Conservation (phyloP, 352 stramenopile species). For the Phytopythium boreale region DNA sequence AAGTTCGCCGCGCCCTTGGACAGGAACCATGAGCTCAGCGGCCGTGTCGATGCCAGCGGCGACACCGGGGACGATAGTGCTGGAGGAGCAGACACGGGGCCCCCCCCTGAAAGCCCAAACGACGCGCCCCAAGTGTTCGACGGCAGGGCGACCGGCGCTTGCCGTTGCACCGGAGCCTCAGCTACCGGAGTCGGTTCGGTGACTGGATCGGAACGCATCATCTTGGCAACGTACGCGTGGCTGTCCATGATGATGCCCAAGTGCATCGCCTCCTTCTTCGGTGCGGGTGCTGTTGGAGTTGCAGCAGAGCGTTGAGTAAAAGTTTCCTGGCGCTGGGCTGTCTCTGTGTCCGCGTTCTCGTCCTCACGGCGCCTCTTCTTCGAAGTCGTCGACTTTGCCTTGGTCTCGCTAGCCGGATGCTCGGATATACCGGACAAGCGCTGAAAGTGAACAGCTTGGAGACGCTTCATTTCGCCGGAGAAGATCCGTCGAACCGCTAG, state of each 20-base stretch:
- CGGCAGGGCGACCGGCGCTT: constrained; percentile 6
- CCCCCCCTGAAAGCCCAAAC: constrained; percentile 29
- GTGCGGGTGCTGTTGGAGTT: neutral
- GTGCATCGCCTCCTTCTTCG: neutral
- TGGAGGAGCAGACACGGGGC: neutral
- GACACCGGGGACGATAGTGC: constrained; percentile 2
- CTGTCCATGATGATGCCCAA: constrained; percentile 28
- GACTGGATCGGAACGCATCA: constrained; percentile 16
- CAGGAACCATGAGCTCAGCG: constrained; percentile 66
- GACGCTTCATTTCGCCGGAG: constrained; percentile 3
- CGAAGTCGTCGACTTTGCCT: neutral
- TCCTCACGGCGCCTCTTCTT: constrained; percentile 11
- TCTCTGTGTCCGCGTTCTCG: neutral
- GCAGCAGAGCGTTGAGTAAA: neutral
- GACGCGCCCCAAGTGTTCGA: constrained; percentile 44
- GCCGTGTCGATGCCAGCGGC: constrained; percentile 22
- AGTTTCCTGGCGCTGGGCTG: constrained; percentile 3
- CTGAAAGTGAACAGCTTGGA: neutral
- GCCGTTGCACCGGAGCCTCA: neutral
- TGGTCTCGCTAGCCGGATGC: neutral
- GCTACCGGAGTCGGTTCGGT: neutral
- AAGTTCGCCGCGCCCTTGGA: constrained; percentile 63
- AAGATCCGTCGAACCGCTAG: constrained; percentile 3
- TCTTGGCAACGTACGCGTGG: constrained; percentile 22
- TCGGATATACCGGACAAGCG: neutral